These are phyloP conservation scores for Aspergillus sp. DNA, from an alignment of 2,329 filamentous ascomycete genomes.

Conservation along the genomic window DNA sequence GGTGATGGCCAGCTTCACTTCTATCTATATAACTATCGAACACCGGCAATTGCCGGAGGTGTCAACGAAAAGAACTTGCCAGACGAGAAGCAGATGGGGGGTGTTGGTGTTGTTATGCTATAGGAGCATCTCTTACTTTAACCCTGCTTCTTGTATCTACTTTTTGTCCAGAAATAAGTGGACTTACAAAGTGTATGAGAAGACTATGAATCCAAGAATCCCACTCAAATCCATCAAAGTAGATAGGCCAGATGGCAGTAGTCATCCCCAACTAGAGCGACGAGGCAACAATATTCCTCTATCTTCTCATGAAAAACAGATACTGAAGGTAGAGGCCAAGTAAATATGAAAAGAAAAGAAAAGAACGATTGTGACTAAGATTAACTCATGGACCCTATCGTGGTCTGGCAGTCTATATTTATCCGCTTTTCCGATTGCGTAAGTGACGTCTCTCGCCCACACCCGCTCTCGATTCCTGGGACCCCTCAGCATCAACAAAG, in stretches of 20 bases:
- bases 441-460: background rate
- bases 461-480: no score
- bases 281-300: background rate
- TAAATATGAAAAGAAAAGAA: no score
- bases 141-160: constrained; percentile 4
- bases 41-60: constrained; percentile 79
- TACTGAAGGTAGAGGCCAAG: no score
- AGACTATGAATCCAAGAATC: background rate
- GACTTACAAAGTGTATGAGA: background rate
- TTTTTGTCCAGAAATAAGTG: constrained; percentile 36
- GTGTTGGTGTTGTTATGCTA: constrained; percentile 85
- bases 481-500: background rate
- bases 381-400: no score
- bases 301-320: no score
- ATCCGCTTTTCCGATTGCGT: background rate
- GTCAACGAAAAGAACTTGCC: constrained; percentile 76
- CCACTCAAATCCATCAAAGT: background rate
- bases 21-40: constrained; percentile 96
- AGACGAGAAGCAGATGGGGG: constrained; percentile 76
- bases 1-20: constrained; percentile 95
- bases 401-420: background rate
- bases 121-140: constrained; percentile 37
- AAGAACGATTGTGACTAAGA: no score
- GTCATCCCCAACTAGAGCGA: background rate
- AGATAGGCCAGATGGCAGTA: background rate